Base-by-base conservation (phyloP, 129 eudicot genomes). In the Flaveria trinervia region DNA sequence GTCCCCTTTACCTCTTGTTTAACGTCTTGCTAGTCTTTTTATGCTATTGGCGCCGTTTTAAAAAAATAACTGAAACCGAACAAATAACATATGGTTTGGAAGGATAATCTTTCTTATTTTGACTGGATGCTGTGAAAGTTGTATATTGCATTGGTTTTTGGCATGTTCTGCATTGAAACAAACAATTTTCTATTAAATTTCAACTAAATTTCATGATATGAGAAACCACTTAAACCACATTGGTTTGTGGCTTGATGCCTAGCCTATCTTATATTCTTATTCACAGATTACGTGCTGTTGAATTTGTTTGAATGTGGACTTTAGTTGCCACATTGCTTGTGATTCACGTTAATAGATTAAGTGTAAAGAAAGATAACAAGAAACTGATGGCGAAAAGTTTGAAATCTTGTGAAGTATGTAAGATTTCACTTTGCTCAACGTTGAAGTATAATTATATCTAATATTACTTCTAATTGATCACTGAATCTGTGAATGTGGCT, bases 381-480 rank as follows among this genome's bases (percentile, higher is more conserved):
- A 65, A 52, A 44, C 43, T 50, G 3, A 23, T 30, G 48, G 60
- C 4, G 59, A n/a, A 30, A 55, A 36, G 9, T 23, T 25, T 44
- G 41, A n/a, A 33, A 57, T 50, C 17, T 7, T 26, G 41, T 49
- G 20, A 69, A 49, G 68, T 62, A 49, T 39, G 59, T 14, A 69
- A 43, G 41, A 79, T 71, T 46, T 61, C 44, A 17, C 45, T 57
- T 78, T 57, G 56, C 43, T 64, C 39, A 33, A 72, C 1, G 11
- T 36, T 72, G 11, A 33, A 64, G 70, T 55, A 56, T 26, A 26
- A 10, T 16, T 64, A 71, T 56, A 71, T 79, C 55, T n/a, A 74
- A 23, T 6, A 7, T 74, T 60, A 7, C 46, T 61, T 74, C 61
- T 7, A 45, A 39, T 41, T 28, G 75, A 71, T 71, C 51, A 7